Base-by-base conservation (phyloP, 1,139 yeast species). In the Ogataea hybrid region DNA sequence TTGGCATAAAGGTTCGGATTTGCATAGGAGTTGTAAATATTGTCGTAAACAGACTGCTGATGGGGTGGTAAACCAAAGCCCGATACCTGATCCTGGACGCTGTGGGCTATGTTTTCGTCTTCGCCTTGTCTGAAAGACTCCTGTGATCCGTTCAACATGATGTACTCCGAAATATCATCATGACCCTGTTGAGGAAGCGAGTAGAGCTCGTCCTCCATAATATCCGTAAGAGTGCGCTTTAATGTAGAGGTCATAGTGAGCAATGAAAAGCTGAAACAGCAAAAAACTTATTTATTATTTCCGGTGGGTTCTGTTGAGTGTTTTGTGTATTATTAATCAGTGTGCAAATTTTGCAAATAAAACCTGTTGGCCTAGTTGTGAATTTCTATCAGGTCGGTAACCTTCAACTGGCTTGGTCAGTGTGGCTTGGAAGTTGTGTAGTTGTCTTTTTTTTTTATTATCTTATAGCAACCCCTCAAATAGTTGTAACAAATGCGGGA, bases 161-260 rank as follows among this genome's bases (percentile, higher is more conserved):
- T 23, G 39, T 44, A 52, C 28, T 50, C 47, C 10, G 48, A 41
- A 8, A 52, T 40, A 36, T 52, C 52, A 16, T 45, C 47, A 17
- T 43, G 47, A 5, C 41, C 43, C 25, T 46, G 50, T 16, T 40
- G 44, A n/a, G 54, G 53, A 15, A 46, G 32, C 11, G 51, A 39
- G 39, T 54, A 53, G 10, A 57, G 37, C 43, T 57, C 60, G 33
- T 57, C 61, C 37, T 55, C 61, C 57, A 55, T 53, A 29, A 51
- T 52, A 35, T 55, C 61, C 5, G 59, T 58, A 18, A 51, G 44
- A 14, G 59, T 53, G 35, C 62, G 57, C 37, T 56, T 53, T 12
- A 57, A 39, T 15, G 61, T 49, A 10, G 61, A 50, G 15, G 58
- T 48, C 61, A 58, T 56, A 15, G n/a, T 37, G 11, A 28, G 41